Evolutionary conservation across 2,329 filamentous ascomycete genomes (phyloP).

Genomic region (Mycogone perniciosa): DNA sequence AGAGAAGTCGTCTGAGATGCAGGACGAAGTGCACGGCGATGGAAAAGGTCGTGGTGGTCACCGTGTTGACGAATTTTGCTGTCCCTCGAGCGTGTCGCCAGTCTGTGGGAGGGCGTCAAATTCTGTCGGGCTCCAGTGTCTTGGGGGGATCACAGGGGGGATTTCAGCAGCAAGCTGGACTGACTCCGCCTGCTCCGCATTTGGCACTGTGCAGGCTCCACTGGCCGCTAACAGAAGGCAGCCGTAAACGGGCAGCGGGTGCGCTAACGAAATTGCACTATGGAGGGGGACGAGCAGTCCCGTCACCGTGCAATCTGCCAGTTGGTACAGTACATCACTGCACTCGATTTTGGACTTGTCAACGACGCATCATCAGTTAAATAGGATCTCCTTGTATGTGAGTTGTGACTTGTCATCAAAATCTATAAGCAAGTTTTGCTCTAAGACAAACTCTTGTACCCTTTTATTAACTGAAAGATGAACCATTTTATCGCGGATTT

Average conservation of each 20-base stretch:
- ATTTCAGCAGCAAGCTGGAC: constrained; percentile 7
- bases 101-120: constrained; percentile 28
- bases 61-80: constrained; percentile 28
- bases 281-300: neutral
- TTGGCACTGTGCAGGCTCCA: constrained; percentile 7
- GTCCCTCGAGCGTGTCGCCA: constrained; percentile 22
- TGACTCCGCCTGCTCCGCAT: neutral
- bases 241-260: neutral
- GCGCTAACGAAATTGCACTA: constrained; percentile 5
- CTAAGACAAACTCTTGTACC: too few species aligned
- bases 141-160: constrained; percentile 11
- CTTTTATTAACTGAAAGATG: too few species aligned
- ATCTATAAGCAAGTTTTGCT: too few species aligned
- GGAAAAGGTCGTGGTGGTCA: constrained; percentile 22
- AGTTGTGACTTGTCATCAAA: neutral
- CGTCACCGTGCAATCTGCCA: neutral
- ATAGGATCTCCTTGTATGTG: neutral
- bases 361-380: constrained; percentile 1
- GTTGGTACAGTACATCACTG: constrained; percentile 6
- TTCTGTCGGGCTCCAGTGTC: constrained; percentile 24
- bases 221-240: constrained; percentile 11
- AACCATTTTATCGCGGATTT: too few species aligned
- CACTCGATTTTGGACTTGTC: neutral
- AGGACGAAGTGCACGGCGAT: constrained; percentile 24
- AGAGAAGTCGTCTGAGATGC: constrained; percentile 24